A percentile compares a stretch with the other conserved stretches of the same genome.
phyloP scores from a whole-genome alignment of 345 rosid species.

The Eucalyptus tenuipes region DNA sequence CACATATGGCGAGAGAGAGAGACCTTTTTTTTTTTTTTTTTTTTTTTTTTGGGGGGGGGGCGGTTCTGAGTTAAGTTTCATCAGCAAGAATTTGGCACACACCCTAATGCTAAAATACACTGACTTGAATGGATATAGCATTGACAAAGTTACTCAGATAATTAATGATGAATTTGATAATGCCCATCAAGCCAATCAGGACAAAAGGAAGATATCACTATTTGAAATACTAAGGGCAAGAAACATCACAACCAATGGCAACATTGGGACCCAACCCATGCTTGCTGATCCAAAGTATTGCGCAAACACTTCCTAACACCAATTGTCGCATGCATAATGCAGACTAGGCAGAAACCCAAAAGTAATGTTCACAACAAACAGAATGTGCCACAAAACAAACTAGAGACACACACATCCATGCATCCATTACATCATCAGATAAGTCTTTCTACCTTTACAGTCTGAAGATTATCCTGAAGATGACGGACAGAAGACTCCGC shows the following conservation, averaged over 20 bases:
- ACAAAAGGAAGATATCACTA: background rate
- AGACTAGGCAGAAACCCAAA: background rate
- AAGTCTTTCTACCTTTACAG: constrained; percentile 38
- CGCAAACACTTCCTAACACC: background rate
- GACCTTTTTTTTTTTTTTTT: too few species aligned
- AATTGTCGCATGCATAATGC: background rate
- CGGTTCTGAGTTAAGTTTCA: background rate
- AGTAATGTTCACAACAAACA: background rate
- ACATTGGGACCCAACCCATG: background rate
- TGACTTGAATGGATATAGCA: background rate
- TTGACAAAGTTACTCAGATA: background rate
- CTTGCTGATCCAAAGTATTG: background rate
- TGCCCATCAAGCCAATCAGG: background rate
- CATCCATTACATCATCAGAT: background rate
- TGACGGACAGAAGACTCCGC: constrained; percentile 29
- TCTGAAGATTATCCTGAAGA: constrained; percentile 25
- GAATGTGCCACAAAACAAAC: background rate
- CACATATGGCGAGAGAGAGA: background rate
- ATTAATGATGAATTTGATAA: background rate
- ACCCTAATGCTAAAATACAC: background rate
- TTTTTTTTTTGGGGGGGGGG: background rate
- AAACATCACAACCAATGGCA: background rate
- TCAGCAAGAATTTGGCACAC: background rate
- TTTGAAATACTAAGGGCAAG: background rate
- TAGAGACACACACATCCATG: background rate